Conservation (phyloP, 2,329 filamentous ascomycete genomes). For the Fusarium penzigii region DNA sequence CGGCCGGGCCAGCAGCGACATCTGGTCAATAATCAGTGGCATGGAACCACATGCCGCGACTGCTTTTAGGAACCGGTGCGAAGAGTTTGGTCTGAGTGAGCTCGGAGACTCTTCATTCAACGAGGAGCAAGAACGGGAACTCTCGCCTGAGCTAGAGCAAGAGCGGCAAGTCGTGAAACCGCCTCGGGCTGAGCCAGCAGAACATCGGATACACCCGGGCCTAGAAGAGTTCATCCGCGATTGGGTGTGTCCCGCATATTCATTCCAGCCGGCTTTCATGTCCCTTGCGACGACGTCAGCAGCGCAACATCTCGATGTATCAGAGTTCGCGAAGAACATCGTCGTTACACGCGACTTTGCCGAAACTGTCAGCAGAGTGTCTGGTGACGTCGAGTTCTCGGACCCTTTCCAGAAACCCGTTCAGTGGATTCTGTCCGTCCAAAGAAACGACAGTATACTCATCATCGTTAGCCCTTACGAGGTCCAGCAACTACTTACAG, state of each 20-base stretch:
- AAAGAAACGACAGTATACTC: not conserved
- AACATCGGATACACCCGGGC: slow-evolving; percentile 45
- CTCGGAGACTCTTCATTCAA: slow-evolving; percentile 39
- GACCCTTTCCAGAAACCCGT: slow-evolving; percentile 26
- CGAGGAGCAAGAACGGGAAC: slow-evolving; percentile 70
- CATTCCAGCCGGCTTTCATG: slow-evolving; percentile 18
- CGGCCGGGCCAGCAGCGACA: not conserved
- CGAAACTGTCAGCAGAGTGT: slow-evolving; percentile 2
- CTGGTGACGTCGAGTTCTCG: slow-evolving; percentile 2
- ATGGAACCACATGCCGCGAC: not conserved
- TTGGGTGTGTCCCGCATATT: not conserved
- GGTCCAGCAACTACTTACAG: slow-evolving; percentile 50
- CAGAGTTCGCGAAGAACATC: slow-evolving; percentile 11
- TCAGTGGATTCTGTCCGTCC: slow-evolving; percentile 26
- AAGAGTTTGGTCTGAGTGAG: slow-evolving; percentile 11
- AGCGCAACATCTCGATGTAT: slow-evolving; percentile 11
- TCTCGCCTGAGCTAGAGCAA: slow-evolving; percentile 63
- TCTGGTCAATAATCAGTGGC: not conserved
- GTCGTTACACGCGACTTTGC: slow-evolving; percentile 23
- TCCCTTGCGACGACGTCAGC: slow-evolving; percentile 17
- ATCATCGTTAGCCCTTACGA: slow-evolving; percentile 58
- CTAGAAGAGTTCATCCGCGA: slow-evolving; percentile 29
- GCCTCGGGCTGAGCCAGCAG: slow-evolving; percentile 28
- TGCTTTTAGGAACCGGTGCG: slow-evolving; percentile 1
- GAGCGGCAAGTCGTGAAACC: slow-evolving; percentile 58